phyloP scores from a whole-genome alignment of 495 filamentous ascomycete genomes.

The Wilcoxina mikolae region DNA sequence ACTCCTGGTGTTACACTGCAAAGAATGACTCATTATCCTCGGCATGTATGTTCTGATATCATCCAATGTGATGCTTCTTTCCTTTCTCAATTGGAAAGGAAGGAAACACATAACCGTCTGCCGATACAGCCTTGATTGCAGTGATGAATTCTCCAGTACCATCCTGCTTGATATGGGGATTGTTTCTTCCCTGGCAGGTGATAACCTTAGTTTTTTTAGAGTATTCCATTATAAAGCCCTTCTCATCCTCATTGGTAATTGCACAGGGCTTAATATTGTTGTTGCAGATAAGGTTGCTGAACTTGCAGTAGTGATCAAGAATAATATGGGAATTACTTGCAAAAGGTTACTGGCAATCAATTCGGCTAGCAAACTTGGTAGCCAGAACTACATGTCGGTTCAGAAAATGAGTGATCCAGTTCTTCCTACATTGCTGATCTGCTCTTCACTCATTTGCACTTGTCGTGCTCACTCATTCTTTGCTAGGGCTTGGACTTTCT shows the following conservation, averaged over 20 bases:
- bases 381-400: not conserved
- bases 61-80: conserved; percentile 3
- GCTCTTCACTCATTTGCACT: too few relatives aligned
- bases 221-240: conserved; percentile 5
- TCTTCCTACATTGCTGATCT: not conserved
- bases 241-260: conserved; percentile 8
- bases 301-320: too few relatives aligned
- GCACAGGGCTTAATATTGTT: not conserved
- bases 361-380: not conserved
- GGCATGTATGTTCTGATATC: not conserved
- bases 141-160: conserved; percentile 5
- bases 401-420: conserved; percentile 7
- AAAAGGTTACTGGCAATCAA: conserved; percentile 6
- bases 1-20: too few relatives aligned
- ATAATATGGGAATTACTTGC: not conserved
- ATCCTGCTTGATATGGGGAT: conserved; percentile 6
- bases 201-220: conserved; percentile 4
- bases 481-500: too few relatives aligned
- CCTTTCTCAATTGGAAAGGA: conserved; percentile 9
- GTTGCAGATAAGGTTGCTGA: too few relatives aligned
- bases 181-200: not conserved
- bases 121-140: conserved; percentile 6
- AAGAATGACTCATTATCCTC: not conserved
- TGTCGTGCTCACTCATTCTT: too few relatives aligned
- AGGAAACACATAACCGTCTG: not conserved